These are phyloP conservation scores for Cryptosporidium tyzzeri DNA, from an alignment of 169 alveolate species.

Conservation along the genomic window DNA sequence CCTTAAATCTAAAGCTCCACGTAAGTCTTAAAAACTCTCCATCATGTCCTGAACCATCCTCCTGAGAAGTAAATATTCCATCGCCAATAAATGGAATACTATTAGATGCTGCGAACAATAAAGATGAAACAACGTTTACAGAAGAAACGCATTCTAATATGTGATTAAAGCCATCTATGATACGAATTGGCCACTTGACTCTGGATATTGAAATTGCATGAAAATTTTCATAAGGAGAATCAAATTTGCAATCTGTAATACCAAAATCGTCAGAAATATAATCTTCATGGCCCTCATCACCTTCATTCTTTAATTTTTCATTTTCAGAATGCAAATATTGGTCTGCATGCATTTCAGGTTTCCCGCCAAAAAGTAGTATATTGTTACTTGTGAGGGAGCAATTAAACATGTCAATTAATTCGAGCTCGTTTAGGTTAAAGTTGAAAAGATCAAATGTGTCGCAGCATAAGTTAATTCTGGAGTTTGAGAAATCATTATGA, in stretches of 20 bases:
- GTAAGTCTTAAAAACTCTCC: constrained; percentile 38
- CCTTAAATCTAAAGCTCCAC: constrained; percentile 38
- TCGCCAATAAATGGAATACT: background rate
- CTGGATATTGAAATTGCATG: constrained; percentile 3
- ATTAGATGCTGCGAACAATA: constrained; percentile 20
- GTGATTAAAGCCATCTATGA: constrained; percentile 64
- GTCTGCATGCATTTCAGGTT: background rate
- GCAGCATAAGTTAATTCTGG: constrained; percentile 3
- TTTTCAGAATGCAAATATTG: background rate
- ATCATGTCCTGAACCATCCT: background rate
- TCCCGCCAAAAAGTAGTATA: constrained; percentile 4
- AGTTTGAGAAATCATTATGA: background rate
- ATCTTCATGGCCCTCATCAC: background rate
- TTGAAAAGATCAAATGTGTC: constrained; percentile 66
- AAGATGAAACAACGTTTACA: constrained; percentile 9
- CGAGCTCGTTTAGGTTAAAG: background rate
- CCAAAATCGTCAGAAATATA: background rate
- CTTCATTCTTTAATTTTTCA: background rate
- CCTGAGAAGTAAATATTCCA: background rate
- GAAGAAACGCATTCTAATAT: constrained; percentile 31
- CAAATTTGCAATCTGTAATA: background rate
- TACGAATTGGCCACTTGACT: constrained; percentile 50
- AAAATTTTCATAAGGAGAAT: background rate
- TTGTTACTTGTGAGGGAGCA: background rate
- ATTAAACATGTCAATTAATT: constrained; percentile 16